Evolutionary conservation across 192 early-diverging fungal genomes (phyloP).

Genomic region (Gigaspora rosea): DNA sequence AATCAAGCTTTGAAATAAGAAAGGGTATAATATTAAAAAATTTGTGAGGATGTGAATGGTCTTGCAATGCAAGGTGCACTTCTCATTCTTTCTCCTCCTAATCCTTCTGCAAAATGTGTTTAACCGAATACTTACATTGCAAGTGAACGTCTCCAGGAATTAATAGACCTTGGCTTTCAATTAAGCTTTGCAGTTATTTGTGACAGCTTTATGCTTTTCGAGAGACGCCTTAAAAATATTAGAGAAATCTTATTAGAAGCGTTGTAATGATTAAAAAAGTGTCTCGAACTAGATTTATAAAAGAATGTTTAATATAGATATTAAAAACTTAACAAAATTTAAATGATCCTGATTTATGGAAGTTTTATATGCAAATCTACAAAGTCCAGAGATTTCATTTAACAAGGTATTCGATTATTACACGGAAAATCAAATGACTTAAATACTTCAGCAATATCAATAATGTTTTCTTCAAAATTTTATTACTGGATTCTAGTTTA

Average conservation of each 20-base stretch:
- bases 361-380: no score
- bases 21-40: slow-evolving; percentile 12
- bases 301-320: no score
- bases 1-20: background rate
- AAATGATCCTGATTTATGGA: no score
- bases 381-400: no score
- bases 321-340: no score
- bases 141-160: background rate
- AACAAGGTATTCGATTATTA: no score
- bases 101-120: background rate
- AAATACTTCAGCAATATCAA: no score
- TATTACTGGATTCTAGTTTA: no score
- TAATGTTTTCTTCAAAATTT: no score
- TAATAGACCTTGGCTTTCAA: background rate
- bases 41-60: slow-evolving; percentile 21
- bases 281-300: no score
- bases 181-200: slow-evolving; percentile 3
- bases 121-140: background rate
- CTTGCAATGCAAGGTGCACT: slow-evolving; percentile 16
- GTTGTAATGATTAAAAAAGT: background rate
- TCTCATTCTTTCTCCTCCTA: slow-evolving; percentile 9
- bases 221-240: background rate
- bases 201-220: slow-evolving; percentile 8
- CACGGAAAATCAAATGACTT: no score
- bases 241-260: background rate